Conservation (phyloP, 495 filamentous ascomycete species). For the Hypoxylon perforatum region DNA sequence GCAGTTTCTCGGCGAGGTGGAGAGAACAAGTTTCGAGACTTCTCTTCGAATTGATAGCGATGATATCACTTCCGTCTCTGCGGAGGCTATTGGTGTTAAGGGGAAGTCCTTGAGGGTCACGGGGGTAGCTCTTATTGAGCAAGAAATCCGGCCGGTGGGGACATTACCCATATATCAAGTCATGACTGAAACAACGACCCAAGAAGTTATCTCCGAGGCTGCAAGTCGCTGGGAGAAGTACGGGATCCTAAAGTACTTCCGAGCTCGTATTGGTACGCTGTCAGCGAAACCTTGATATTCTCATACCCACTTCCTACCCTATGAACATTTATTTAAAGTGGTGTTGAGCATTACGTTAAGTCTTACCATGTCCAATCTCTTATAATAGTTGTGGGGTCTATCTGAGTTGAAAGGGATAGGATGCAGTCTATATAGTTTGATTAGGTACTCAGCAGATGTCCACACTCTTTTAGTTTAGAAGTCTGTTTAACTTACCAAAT, state of each 20-base stretch:
- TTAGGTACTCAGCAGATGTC: too few species aligned
- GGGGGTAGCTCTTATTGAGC: slow-evolving; percentile 36
- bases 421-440: too few species aligned
- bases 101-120: slow-evolving; percentile 43
- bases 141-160: slow-evolving; percentile 34
- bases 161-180: background rate
- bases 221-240: slow-evolving; percentile 17
- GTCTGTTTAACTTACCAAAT: too few species aligned
- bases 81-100: slow-evolving; percentile 44
- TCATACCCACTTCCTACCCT: background rate
- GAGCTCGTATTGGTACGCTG: slow-evolving; percentile 5
- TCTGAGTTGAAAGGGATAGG: too few species aligned
- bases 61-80: slow-evolving; percentile 33
- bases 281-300: background rate
- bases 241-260: slow-evolving; percentile 21
- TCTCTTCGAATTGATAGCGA: slow-evolving; percentile 30
- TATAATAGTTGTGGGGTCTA: too few species aligned
- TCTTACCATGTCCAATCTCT: too few species aligned
- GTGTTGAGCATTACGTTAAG: background rate
- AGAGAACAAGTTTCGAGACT: slow-evolving; percentile 50
- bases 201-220: slow-evolving; percentile 7
- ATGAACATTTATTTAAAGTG: too few species aligned
- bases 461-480: too few species aligned
- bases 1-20: slow-evolving; percentile 42
- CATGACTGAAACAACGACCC: background rate